Percentiles rank a stretch among this genome's conserved stretches.
Evolutionary conservation across 2,329 filamentous ascomycete species (phyloP).

Genomic region (Annulohypoxylon truncatum): DNA sequence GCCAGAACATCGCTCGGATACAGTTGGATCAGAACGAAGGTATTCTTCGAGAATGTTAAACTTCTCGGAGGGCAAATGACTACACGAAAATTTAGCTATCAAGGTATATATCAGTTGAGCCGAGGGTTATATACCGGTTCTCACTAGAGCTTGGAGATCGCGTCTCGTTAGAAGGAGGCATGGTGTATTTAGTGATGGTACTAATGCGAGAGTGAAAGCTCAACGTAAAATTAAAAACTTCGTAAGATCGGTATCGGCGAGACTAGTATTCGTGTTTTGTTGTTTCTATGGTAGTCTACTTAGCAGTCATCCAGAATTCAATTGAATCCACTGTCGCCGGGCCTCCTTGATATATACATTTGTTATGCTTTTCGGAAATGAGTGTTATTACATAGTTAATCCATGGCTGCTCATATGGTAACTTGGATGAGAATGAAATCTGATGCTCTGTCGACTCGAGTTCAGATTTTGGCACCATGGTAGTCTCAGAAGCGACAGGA

Average conservation of each 20-base stretch:
- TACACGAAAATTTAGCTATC: not conserved
- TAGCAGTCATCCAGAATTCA: not conserved
- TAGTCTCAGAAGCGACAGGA: not conserved
- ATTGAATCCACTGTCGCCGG: not conserved
- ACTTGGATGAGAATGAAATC: not conserved
- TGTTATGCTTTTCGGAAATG: not conserved
- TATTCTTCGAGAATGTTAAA: not conserved
- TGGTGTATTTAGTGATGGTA: not conserved
- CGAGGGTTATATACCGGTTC: not conserved
- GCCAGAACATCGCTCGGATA: slow-evolving; percentile 1
- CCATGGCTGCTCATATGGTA: not conserved
- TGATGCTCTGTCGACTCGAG: not conserved
- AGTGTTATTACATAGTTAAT: not conserved
- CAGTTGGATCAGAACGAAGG: not conserved
- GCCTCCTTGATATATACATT: not conserved
- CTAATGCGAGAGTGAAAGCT: not conserved
- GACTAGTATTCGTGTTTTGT: not conserved
- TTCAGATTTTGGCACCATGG: not conserved
- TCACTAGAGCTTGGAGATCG: not conserved
- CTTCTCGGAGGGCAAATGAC: not conserved
- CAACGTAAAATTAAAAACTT: not conserved
- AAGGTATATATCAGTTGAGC: not conserved
- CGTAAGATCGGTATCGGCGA: not conserved
- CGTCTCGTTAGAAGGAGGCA: not conserved
- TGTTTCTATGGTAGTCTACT: not conserved